Conservation (phyloP, 352 stramenopile species). For the Aphanomyces cochlioides region DNA sequence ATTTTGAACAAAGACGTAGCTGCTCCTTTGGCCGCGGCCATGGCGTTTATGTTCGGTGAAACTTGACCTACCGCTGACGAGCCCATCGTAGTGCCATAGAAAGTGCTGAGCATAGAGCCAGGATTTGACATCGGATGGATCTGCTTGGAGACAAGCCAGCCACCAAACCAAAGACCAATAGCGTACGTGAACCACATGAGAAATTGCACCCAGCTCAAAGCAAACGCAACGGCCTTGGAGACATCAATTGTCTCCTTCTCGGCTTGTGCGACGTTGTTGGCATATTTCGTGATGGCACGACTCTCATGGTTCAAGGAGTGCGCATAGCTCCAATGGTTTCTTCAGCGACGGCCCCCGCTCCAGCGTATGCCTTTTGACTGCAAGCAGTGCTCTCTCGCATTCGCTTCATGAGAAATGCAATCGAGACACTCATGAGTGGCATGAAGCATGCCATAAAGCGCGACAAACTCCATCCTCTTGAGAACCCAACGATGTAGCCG, state of each 20-base stretch:
- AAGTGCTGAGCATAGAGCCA: slow-evolving; percentile 41
- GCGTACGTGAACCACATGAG: slow-evolving; percentile 53
- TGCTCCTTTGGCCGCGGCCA: slow-evolving; percentile 39
- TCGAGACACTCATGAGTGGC: slow-evolving; percentile 37
- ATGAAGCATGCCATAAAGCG: slow-evolving; percentile 42
- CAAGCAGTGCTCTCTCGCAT: slow-evolving; percentile 28
- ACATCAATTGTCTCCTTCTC: slow-evolving; percentile 41
- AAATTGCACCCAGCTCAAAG: slow-evolving; percentile 40
- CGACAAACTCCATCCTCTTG: slow-evolving; percentile 43
- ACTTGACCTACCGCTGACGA: slow-evolving; percentile 42
- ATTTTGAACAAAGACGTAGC: slow-evolving; percentile 44
- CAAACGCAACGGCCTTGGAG: slow-evolving; percentile 37
- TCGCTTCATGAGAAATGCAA: slow-evolving; percentile 41
- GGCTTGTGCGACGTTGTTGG: slow-evolving; percentile 32
- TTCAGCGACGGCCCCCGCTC: slow-evolving; percentile 45
- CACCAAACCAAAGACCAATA: slow-evolving; percentile 52
- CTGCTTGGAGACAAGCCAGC: slow-evolving; percentile 39
- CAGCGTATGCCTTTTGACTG: slow-evolving; percentile 46
- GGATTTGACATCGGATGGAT: slow-evolving; percentile 23
- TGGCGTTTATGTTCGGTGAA: slow-evolving; percentile 42
- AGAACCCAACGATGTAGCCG: slow-evolving; percentile 42
- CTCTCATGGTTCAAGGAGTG: slow-evolving; percentile 41
- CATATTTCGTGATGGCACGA: slow-evolving; percentile 41
- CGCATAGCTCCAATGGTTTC: slow-evolving; percentile 47
- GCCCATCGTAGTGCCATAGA: slow-evolving; percentile 49